Evolutionary conservation across 2,329 filamentous ascomycete genomes (phyloP).

Genomic region (Colletotrichum paranaense): DNA sequence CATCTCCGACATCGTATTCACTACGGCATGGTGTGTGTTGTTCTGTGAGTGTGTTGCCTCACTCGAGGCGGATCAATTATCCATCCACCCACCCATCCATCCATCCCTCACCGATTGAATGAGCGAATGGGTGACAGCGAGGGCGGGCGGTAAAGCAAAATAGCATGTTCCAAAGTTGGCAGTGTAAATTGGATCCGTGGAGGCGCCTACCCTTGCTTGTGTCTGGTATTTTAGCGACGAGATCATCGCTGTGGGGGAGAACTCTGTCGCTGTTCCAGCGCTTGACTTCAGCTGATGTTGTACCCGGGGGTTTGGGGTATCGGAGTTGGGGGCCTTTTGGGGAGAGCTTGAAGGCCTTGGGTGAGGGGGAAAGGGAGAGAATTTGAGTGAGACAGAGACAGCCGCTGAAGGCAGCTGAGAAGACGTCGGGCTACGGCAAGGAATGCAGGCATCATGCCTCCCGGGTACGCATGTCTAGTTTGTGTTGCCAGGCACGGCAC

Average conservation of each 20-base stretch:
- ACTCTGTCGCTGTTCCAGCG: constrained; percentile 8
- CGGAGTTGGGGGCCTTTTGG: no score
- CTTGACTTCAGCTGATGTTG: background rate
- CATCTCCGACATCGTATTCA: background rate
- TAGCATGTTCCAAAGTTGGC: constrained; percentile 13
- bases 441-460: constrained; percentile 34
- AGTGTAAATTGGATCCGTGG: background rate
- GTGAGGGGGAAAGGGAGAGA: background rate
- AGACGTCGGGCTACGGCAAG: background rate
- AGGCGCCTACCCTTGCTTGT: background rate
- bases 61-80: background rate
- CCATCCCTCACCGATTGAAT: background rate
- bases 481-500: background rate
- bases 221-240: constrained; percentile 9
- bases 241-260: constrained; percentile 20
- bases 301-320: background rate
- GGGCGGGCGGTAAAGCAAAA: background rate
- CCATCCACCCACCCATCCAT: background rate
- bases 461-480: constrained; percentile 17
- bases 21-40: background rate
- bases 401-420: background rate
- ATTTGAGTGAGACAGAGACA: background rate
- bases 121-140: background rate
- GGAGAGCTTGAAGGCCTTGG: no score
- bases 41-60: background rate